A percentile compares a stretch with the other conserved stretches of the same genome.
Evolutionary conservation across 208 protist genomes (phyloP).

Genomic region (Leishmania arabica): DNA sequence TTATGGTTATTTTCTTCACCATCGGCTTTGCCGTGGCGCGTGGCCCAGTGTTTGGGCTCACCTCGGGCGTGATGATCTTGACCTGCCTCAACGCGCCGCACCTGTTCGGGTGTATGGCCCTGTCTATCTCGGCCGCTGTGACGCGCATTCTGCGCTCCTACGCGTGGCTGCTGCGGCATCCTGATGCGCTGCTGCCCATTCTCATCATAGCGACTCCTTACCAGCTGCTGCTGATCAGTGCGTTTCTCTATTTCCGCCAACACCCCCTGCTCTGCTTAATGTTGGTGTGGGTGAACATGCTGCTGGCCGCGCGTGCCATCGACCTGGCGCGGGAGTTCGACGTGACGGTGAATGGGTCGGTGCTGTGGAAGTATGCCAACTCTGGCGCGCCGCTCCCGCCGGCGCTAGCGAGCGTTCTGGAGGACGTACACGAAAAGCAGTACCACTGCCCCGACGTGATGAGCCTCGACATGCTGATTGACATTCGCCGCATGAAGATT

Average conservation of each 20-base stretch:
- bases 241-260: conserved; percentile 64
- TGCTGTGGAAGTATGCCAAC: conserved; percentile 58
- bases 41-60: conserved; percentile 60
- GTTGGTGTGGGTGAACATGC: conserved; percentile 48
- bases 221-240: conserved; percentile 53
- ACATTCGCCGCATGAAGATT: conserved; percentile 63
- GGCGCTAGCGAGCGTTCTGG: conserved; percentile 63
- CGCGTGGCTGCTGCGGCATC: conserved; percentile 63
- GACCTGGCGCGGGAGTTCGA: conserved; percentile 82
- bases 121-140: conserved; percentile 49
- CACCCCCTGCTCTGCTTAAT: conserved; percentile 50
- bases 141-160: conserved; percentile 59
- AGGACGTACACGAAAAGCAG: conserved; percentile 67
- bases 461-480: conserved; percentile 66
- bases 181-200: conserved; percentile 51
- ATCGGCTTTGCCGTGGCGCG: conserved; percentile 27
- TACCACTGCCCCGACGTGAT: conserved; percentile 48
- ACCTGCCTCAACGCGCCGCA: conserved; percentile 77
- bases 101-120: conserved; percentile 53
- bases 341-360: conserved; percentile 59
- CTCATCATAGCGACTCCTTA: conserved; percentile 54
- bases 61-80: conserved; percentile 53
- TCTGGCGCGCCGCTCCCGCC: conserved; percentile 43
- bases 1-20: conserved; percentile 44
- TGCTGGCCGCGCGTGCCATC: conserved; percentile 62